These are phyloP conservation scores for Syzygium jambos DNA, from an alignment of 345 rosid genomes.

Conservation along the genomic window DNA sequence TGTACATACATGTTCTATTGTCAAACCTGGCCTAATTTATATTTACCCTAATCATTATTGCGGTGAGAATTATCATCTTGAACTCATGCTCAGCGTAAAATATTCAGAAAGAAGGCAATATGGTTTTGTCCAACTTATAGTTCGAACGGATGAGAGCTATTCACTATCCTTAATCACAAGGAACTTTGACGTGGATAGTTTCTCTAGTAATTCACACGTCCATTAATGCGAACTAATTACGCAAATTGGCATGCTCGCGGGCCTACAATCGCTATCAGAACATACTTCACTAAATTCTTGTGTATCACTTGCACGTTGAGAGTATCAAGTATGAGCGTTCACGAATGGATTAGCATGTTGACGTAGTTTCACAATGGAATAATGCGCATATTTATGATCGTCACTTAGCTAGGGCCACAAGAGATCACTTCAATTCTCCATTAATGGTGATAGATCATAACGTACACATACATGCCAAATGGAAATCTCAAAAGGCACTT, in stretches of 20 bases:
- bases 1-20: not conserved
- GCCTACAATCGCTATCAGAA: not conserved
- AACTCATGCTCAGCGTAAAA: not conserved
- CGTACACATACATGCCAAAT: not conserved
- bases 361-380: not conserved
- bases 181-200: not conserved
- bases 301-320: not conserved
- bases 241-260: not conserved
- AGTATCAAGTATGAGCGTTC: not conserved
- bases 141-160: not conserved
- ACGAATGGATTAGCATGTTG: not conserved
- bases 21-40: not conserved
- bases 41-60: not conserved
- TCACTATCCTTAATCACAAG: not conserved
- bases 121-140: not conserved
- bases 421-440: not conserved
- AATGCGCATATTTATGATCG: not conserved
- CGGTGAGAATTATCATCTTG: not conserved
- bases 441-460: not conserved
- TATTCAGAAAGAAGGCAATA: not conserved
- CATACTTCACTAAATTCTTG: not conserved
- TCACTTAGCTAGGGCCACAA: not conserved
- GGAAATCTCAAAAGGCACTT: not conserved
- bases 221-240: not conserved
- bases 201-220: not conserved